Percentiles rank a stretch among this genome's conserved stretches.
Evolutionary conservation across 2,329 filamentous ascomycete species (phyloP).

Genomic region (Drechslerella coelobrocha): DNA sequence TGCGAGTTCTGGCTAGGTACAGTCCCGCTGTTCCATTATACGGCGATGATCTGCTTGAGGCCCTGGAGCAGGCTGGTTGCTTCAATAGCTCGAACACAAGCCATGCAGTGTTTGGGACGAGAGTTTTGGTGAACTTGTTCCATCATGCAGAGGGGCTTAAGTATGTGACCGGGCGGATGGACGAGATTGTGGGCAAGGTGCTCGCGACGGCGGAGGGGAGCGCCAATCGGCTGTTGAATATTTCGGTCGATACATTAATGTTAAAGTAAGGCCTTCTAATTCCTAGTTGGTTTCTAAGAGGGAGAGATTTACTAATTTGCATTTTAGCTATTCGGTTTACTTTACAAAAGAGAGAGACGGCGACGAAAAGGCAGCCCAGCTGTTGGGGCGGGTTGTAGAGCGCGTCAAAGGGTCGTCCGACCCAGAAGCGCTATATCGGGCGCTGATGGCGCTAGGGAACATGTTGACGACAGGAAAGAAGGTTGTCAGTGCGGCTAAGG

Average conservation of each 20-base stretch:
- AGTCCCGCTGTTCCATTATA: conserved; percentile 71
- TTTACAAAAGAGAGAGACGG: conserved; percentile 61
- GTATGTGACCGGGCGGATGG: conserved; percentile 67
- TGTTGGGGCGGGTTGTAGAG: conserved; percentile 67
- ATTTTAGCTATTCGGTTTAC: conserved; percentile 71
- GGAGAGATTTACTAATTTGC: conserved; percentile 18
- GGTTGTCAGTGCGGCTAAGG: conserved; percentile 60
- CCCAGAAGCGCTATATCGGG: conserved; percentile 81
- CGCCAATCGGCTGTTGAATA: conserved; percentile 77
- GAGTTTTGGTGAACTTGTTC: conserved; percentile 84
- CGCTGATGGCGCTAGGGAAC: conserved; percentile 82
- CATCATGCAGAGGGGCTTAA: conserved; percentile 73
- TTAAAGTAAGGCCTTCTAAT: conserved; percentile 67
- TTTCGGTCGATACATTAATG: conserved; percentile 80
- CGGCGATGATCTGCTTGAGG: conserved; percentile 66
- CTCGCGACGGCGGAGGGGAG: conserved; percentile 63
- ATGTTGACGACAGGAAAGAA: conserved; percentile 68
- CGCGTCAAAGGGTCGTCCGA: conserved; percentile 74
- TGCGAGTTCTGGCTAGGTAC: conserved; percentile 79
- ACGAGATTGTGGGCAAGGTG: conserved; percentile 69
- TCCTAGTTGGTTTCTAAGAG: background rate
- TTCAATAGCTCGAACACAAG: conserved; percentile 71
- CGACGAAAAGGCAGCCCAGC: conserved; percentile 59
- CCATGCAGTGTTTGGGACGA: conserved; percentile 83
- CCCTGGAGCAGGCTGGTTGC: conserved; percentile 66